phyloP scores from a whole-genome alignment of 371 early-diverging fungal species.

The Mucor velutinosus region DNA sequence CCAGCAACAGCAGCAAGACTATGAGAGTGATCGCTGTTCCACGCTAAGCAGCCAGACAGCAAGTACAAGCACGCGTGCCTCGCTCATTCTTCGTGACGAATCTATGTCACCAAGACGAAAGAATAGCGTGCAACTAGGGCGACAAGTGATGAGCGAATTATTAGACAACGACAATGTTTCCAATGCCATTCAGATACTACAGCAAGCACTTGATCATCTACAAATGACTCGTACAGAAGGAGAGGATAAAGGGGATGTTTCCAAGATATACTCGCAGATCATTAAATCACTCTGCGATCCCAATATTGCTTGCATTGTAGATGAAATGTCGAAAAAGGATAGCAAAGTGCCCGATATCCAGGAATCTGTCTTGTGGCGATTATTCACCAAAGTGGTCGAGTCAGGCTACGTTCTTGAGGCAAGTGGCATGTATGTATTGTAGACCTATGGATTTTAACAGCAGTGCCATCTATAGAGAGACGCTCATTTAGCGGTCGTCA shows the following conservation, averaged over 20 bases:
- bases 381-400: constrained; percentile 46
- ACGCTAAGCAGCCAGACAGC: neutral
- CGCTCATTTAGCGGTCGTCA: constrained; percentile 31
- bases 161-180: constrained; percentile 32
- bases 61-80: neutral
- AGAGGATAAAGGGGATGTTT: constrained; percentile 13
- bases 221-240: constrained; percentile 13
- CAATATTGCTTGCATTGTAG: constrained; percentile 22
- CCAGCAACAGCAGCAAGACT: neutral
- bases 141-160: constrained; percentile 24
- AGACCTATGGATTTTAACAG: neutral
- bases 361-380: constrained; percentile 33
- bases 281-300: constrained; percentile 36
- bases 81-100: neutral
- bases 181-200: constrained; percentile 26
- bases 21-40: neutral
- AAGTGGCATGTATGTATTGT: neutral
- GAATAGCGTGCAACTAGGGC: constrained; percentile 27
- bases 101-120: neutral
- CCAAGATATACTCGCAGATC: constrained; percentile 39
- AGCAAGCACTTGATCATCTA: constrained; percentile 26
- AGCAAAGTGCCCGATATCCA: constrained; percentile 18
- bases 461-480: constrained; percentile 16
- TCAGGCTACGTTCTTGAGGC: constrained; percentile 43
- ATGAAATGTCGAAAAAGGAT: constrained; percentile 19